Evolutionary conservation across 2,329 filamentous ascomycete genomes (phyloP), one percentile per base, ranked within the genome.

Genomic region (Botryosphaeria agaves): DNA sequence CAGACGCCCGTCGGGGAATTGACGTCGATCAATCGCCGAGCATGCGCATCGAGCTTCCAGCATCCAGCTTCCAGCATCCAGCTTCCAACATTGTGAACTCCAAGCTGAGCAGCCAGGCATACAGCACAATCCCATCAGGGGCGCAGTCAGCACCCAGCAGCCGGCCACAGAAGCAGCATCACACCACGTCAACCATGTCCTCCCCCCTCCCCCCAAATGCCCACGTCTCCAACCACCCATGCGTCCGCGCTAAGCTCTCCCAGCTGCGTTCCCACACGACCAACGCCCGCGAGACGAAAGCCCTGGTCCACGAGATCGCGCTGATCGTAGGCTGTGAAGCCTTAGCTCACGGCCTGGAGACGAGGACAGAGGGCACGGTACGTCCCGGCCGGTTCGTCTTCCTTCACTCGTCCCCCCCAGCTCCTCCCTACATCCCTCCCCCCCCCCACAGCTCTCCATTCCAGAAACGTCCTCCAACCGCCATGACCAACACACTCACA

Each of bases 221-320:
- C 20, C 82, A 89, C 57, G 61, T 93, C 49, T 93, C 84, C 23
- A 62, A 61, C 11, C 87, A 95, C 54, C 87, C 87, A 20, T 92
- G 82, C 55, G 66, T 94, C 25, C 65, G 69, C 44, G 82, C 79
- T 42, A 95, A 95, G 64, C 72, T 95, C 45, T 85, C 80, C 42
- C 81, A 89, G 58, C 71, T 95, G 28, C 77, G 87, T 36, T 89
- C 81, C 24, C 64, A 70, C 33, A 64, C 61, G 25, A 72, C 80
- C 30, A 69, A 64, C 35, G 65, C 81, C 3, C 68, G 74, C 35
- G 81, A 93, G 33, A 84, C 82, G 41, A 84, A 85, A 55, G 57
- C 67, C 5, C 64, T 95, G 29, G 70, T 94, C 36, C 74, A 93
- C 49, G 85, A 95, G 38, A 91, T 95, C 38, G 62, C 81, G 5